phyloP scores from a whole-genome alignment of 2,329 filamentous ascomycete genomes.

The Epichloe hybrida region DNA sequence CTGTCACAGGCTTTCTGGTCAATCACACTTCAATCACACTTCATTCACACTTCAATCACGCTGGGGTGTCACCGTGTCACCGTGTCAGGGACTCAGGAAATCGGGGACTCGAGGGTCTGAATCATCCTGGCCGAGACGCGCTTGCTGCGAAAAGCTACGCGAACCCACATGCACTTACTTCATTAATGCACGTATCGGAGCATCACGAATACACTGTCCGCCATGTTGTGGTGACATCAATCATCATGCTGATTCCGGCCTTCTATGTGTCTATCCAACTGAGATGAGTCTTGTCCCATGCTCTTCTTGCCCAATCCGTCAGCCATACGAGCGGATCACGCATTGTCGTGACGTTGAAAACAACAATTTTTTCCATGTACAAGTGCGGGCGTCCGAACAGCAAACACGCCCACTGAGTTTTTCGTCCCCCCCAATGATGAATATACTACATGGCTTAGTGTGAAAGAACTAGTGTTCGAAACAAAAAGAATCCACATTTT shows the following conservation, averaged over 20 bases:
- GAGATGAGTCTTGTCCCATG: neutral
- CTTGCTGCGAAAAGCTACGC: neutral
- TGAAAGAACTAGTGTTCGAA: neutral
- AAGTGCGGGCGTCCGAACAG: neutral
- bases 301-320: neutral
- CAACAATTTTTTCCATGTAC: neutral
- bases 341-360: neutral
- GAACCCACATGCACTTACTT: too few species aligned
- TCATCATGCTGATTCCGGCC: neutral
- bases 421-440: neutral
- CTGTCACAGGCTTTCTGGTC: neutral
- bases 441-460: neutral
- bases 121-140: neutral
- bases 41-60: too few species aligned
- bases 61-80: neutral
- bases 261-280: neutral
- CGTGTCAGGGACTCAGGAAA: too few species aligned
- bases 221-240: too few species aligned
- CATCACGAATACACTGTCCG: too few species aligned
- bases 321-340: neutral
- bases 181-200: too few species aligned
- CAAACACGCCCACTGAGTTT: neutral
- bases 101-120: too few species aligned
- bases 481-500: constrained; percentile 6
- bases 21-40: too few species aligned